Evolutionary conservation across 331 rosid species (phyloP).

Genomic region (Quercus lobata): DNA sequence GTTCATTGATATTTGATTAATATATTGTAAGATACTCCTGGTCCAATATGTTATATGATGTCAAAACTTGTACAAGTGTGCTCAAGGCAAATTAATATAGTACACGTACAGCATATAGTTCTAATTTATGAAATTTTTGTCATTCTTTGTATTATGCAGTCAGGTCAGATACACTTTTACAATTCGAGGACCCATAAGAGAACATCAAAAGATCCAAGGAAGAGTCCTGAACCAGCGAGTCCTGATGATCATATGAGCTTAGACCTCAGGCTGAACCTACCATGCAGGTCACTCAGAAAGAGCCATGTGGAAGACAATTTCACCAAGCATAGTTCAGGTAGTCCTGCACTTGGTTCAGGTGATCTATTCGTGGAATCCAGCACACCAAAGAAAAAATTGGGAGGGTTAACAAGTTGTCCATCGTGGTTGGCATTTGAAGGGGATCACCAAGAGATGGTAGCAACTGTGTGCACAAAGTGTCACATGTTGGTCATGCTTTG

Average conservation of each 20-base stretch:
- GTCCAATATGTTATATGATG: too few relatives aligned
- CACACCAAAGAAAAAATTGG: conserved; percentile 22
- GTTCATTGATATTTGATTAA: neutral
- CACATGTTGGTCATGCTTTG: conserved; percentile 91
- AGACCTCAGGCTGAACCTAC: conserved; percentile 84
- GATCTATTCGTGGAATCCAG: conserved; percentile 26
- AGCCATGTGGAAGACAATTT: conserved; percentile 16
- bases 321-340: conserved; percentile 26
- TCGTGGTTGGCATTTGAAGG: conserved; percentile 49
- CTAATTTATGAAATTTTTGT: neutral
- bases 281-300: conserved; percentile 45
- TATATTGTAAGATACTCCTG: too few relatives aligned
- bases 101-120: neutral
- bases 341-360: conserved; percentile 11
- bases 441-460: conserved; percentile 68
- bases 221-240: conserved; percentile 24
- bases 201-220: conserved; percentile 45
- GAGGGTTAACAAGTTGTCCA: conserved; percentile 23
- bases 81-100: neutral
- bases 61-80: neutral
- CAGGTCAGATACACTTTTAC: conserved; percentile 70
- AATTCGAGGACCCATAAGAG: conserved; percentile 56
- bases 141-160: conserved; percentile 31
- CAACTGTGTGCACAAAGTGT: conserved; percentile 86
- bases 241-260: conserved; percentile 40